Base-by-base conservation (phyloP, 2,329 filamentous ascomycete genomes). In the Diaporthe longicolla region DNA sequence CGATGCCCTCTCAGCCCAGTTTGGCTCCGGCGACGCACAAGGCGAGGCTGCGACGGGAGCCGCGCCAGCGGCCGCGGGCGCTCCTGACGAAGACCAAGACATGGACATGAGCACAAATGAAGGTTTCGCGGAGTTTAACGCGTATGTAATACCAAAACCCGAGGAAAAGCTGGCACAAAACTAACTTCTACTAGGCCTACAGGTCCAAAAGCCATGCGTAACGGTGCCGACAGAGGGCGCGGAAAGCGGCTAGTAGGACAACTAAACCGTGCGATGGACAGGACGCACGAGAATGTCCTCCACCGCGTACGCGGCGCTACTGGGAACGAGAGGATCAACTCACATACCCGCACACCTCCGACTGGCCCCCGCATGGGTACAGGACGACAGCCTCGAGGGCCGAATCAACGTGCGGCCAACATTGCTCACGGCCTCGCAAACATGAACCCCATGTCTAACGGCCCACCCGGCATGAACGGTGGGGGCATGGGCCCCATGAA, bases 121-220 rank as follows among this genome's bases (percentile, higher is more conserved):
- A 74, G 84, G 86, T 71, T 77, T 79, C 37, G 81, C 84, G 70
- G 88, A 89, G 77, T 77, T 90, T 52, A 91, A 89, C 82, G 89
- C 87, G 89, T 93, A 90, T 79, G 91, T 87, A 59, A 26, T 35
- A 29, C 48, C 17, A 24, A 71, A 70, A 48, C 71, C 68, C 70
- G 72, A 74, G 55, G 54, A 76, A 59, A 52, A 32, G n/a, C 74
- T 26, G 40, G 9, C 55, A 26, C 11, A 21, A 65, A 77, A 80
- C 86, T 89, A 83, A 90, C 84, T 73, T 54, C 40, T 75, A 79
- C 74, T 79, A 98, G 96, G 80, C 97, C 97, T 13, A 98, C 95
- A 69, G 97, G 96, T 73, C 97, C 97, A 24, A 97, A 95, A 82
- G 95, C 95, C 45, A 98, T 98, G 95, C 93, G 97, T 80, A 94